Percentiles rank a stretch among this genome's conserved stretches.
phyloP scores from a whole-genome alignment of 495 filamentous ascomycete species.

The Cudoniella acicularis region DNA sequence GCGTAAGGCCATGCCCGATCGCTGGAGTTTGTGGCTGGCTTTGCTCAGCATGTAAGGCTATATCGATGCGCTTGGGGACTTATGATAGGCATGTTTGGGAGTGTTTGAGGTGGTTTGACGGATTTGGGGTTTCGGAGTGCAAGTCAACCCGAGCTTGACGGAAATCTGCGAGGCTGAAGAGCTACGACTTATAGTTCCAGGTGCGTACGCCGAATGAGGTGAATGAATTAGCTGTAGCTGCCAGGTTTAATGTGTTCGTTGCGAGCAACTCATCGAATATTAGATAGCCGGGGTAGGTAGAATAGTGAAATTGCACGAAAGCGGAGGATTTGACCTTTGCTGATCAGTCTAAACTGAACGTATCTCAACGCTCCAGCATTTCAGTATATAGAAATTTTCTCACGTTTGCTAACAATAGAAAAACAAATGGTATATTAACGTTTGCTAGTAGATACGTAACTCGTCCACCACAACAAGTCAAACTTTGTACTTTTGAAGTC shows the following conservation, averaged over 20 bases:
- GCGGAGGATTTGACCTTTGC: neutral
- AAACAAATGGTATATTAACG: neutral
- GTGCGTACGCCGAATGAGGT: neutral
- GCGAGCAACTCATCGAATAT: neutral
- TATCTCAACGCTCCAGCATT: neutral
- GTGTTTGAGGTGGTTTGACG: neutral
- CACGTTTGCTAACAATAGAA: neutral
- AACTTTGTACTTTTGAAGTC: neutral
- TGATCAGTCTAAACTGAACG: neutral
- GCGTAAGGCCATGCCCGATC: too few relatives aligned
- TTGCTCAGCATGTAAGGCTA: too few relatives aligned
- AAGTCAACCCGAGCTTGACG: neutral
- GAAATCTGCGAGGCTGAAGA: neutral
- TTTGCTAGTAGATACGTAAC: neutral
- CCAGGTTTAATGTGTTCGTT: neutral
- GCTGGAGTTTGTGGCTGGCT: too few relatives aligned
- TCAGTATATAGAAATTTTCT: neutral
- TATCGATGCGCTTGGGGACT: too few relatives aligned
- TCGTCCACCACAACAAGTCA: neutral
- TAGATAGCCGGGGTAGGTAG: neutral
- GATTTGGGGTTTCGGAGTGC: neutral
- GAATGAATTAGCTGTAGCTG: neutral
- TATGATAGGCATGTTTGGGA: too few relatives aligned
- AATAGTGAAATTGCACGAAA: neutral
- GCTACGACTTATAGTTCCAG: neutral